Evolutionary conservation across 495 filamentous ascomycete species (phyloP), one percentile per base, ranked within the genome.

Genomic region (Talaromyces wortmannii): DNA sequence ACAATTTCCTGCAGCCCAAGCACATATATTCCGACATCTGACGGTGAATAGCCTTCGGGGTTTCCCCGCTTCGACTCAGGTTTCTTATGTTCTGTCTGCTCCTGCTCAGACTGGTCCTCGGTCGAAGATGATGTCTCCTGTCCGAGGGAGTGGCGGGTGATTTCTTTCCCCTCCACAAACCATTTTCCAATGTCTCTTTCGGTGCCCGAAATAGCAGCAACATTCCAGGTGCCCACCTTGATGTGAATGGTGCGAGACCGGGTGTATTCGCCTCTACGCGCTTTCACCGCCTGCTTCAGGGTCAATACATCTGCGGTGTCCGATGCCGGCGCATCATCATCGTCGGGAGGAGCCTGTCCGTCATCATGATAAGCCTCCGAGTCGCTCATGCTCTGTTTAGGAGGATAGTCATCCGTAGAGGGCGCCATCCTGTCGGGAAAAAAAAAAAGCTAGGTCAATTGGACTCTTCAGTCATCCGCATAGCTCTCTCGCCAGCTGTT

Each of bases 201-300:
- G 1, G 90, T 92, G 32, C 86, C 88, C 42, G 85, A 78, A 55
- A 86, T 80, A 1, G 87, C 83, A 7, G 91, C 95, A 30, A 97
- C 90, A 69, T 99, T 99, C 95, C 95, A 99, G 2, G 87, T 85
- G 5, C 91, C 94, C 18, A 97, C 75, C 63, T 95, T 97, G 60
- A 97, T 80, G 54, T 82, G 83, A 52, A 96, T 80, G 31, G 80
- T 78, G 53, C 79, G 78, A 31, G 83, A 78, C 11, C 78, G 79
- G 7, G 84, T 86, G 64, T 91, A 99, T 61, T 97, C 91, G 40
- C 82, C 69, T 57, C 84, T 83, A 44, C 94, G 77, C 10, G 85
- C 84, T 64, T 83, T 80, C 15, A 97, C 67, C 3, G 80, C 80
- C 50, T 83, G 78, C 7, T 80, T 76, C 3, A 88, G 69, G 45